phyloP scores from a whole-genome alignment of 2,329 filamentous ascomycete genomes.

The Aspergillus awamori region DNA sequence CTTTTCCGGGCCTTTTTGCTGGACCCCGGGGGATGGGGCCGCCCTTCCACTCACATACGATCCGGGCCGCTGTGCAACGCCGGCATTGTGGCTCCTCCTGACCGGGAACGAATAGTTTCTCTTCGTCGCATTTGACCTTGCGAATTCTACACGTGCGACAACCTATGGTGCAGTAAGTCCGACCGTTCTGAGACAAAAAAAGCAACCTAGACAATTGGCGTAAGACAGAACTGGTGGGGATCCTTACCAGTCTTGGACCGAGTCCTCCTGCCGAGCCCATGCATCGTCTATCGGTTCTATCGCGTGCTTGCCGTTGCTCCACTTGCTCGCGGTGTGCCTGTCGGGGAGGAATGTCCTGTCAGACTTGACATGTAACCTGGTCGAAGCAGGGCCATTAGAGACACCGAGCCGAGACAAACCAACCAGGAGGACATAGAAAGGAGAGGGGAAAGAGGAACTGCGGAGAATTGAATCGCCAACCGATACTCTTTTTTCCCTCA shows the following conservation, averaged over 20 bases:
- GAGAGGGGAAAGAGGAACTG: background rate
- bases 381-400: background rate
- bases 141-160: constrained; percentile 35
- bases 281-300: constrained; percentile 14
- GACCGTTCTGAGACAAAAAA: background rate
- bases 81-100: constrained; percentile 29
- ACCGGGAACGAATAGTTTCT: constrained; percentile 22
- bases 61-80: constrained; percentile 25
- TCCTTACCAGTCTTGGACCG: constrained; percentile 32
- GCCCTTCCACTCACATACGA: constrained; percentile 32
- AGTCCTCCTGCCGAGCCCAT: constrained; percentile 25
- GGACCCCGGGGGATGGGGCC: constrained; percentile 26
- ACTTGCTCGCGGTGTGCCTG: constrained; percentile 2
- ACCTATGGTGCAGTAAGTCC: constrained; percentile 17
- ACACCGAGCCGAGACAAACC: background rate
- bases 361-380: background rate
- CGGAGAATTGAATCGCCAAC: background rate
- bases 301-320: constrained; percentile 1
- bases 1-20: background rate
- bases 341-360: background rate
- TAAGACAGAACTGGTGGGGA: constrained; percentile 9
- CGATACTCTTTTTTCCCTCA: background rate
- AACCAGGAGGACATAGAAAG: background rate
- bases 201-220: background rate
- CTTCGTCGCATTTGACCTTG: constrained; percentile 37